These are phyloP conservation scores for Yamadazyma laniorum DNA, from an alignment of 805 yeast species.

Conservation along the genomic window DNA sequence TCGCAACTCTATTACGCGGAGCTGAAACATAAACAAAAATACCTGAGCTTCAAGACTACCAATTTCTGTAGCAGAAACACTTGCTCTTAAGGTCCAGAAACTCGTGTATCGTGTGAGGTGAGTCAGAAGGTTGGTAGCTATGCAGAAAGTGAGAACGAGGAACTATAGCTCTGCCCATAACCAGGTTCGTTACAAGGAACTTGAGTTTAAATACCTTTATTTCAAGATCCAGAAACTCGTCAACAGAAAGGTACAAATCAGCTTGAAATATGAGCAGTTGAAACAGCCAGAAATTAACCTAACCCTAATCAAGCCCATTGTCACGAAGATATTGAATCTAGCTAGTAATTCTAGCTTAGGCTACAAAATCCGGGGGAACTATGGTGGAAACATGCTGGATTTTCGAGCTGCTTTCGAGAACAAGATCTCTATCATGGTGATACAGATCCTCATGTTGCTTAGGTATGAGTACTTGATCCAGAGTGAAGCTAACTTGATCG, in stretches of 20 bases:
- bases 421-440: constrained; percentile 22
- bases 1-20: background rate
- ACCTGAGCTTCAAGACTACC: background rate
- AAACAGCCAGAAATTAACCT: constrained; percentile 50
- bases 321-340: constrained; percentile 36
- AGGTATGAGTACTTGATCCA: constrained; percentile 40
- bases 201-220: constrained; percentile 39
- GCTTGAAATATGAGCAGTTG: constrained; percentile 51
- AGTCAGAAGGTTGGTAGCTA: background rate
- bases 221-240: constrained; percentile 43
- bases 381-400: constrained; percentile 19
- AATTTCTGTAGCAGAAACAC: too few relatives aligned
- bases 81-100: too few relatives aligned
- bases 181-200: constrained; percentile 14
- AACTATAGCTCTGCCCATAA: constrained; percentile 7
- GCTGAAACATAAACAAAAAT: background rate
- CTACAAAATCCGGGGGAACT: constrained; percentile 31
- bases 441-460: constrained; percentile 33
- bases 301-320: constrained; percentile 47
- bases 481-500: constrained; percentile 36
- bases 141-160: constrained; percentile 15
- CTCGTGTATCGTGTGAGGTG: background rate
- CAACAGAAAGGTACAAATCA: constrained; percentile 40
- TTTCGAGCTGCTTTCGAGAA: constrained; percentile 16
- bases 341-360: constrained; percentile 36